phyloP scores from a whole-genome alignment of 164 flowering plant genomes.

The Platanus orientalis region DNA sequence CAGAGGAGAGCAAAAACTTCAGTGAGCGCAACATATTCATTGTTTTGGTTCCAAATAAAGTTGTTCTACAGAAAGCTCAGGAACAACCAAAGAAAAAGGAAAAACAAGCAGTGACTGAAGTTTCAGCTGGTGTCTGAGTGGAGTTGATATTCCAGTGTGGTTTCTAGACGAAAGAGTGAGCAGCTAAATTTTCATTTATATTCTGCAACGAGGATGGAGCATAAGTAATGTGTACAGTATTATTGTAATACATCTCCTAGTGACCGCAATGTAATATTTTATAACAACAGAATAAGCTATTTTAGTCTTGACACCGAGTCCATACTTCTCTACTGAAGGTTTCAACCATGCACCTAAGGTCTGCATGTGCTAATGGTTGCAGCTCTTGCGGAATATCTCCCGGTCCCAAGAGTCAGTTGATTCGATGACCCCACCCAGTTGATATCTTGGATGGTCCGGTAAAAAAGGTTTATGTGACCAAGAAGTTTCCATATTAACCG shows the following conservation, averaged over 20 bases:
- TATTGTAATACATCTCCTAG: slow-evolving; percentile 7
- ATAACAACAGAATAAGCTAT: neutral
- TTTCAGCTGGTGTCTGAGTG: slow-evolving; percentile 49
- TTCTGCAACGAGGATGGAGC: neutral
- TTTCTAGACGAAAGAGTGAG: slow-evolving; percentile 10
- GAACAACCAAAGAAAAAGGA: slow-evolving; percentile 68
- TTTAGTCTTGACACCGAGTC: too few species aligned
- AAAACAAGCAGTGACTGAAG: slow-evolving; percentile 35
- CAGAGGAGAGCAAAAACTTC: slow-evolving; percentile 71
- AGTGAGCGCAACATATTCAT: slow-evolving; percentile 60
- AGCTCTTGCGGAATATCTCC: too few species aligned
- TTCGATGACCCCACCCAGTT: too few species aligned
- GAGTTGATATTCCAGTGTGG: neutral
- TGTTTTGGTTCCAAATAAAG: slow-evolving; percentile 69
- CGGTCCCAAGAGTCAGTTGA: too few species aligned
- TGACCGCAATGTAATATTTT: neutral
- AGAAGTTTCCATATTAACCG: too few species aligned
- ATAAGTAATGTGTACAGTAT: slow-evolving; percentile 22
- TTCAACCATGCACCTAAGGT: too few species aligned
- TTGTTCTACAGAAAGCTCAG: slow-evolving; percentile 46
- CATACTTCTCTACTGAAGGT: too few species aligned
- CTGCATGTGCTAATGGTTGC: too few species aligned
- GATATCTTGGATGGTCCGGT: too few species aligned
- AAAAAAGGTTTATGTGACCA: too few species aligned
- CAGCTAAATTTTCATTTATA: slow-evolving; percentile 10